Conservation (phyloP, 78 protist genomes). For the slime mould (Dictyostelium discoideum) region dicty_2.7 NC_007088.5:2195501-2196000, state of each 20-base stretch:
- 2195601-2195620: background rate
- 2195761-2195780: background rate
- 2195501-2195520: background rate
- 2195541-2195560: constrained; percentile 8
- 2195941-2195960: constrained; percentile 7
- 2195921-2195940: background rate
- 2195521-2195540: background rate
- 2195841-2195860: constrained; percentile 24
- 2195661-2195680: too few species aligned
- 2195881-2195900: constrained; percentile 35
- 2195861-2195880: background rate
- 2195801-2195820: constrained; percentile 29
- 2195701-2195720: too few species aligned
- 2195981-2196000: constrained; percentile 30
- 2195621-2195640: background rate
- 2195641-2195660: too few species aligned
- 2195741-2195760: background rate
- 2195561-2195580: background rate
- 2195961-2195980: constrained; percentile 45
- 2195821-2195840: constrained; percentile 36
- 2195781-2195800: constrained; percentile 43
- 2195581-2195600: background rate
- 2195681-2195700: too few species aligned
- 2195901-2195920: background rate
- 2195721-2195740: background rate